Evolutionary conservation across 345 rosid genomes (phyloP), one percentile per base, ranked within the genome.

Genomic region (Sonneratia caseolaris): DNA sequence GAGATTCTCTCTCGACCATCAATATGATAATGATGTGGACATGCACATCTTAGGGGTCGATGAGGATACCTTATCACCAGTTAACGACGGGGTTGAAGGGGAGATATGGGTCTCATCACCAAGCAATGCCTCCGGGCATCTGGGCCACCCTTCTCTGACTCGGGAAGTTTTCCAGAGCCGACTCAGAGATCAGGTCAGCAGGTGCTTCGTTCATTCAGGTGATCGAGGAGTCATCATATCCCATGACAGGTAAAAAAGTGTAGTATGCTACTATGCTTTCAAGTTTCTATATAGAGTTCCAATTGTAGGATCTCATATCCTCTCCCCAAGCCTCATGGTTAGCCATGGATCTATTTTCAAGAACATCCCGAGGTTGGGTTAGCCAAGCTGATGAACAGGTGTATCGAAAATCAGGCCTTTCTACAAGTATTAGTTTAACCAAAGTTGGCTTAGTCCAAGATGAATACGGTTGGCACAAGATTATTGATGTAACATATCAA

Each of bases 51-150:
- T 84, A 8, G 85, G 86, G 1, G 88, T 82, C 15, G 72, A 88
- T 24, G 89, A 85, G 73, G 75, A 85, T 3, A 83, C 88, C 0
- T 38, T 64, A 0, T 87, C 81, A 53, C 79, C 70, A 19, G 86
- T 85, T 32, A 73, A 67, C 8, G 93, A 86, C 49, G 93, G 84
- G 67, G 66, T 66, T 4, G 91, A 88, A 66, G 91, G 90, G 0
- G 93, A 86, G 78, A 83, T 86, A 69, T 88, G 93, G 89, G 79
- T 88, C 8, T 81, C 93, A 18, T 86, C 93, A 51, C 86, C 93
- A 0, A 88, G 90, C 82, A 88, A 86, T 27, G 85, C 81, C 16
- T 79, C 83, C 14, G 89, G 88, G 59, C 86, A 85, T 74, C 82
- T 88, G 1, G 77, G 77, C 75, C 84, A 88, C 65, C 93, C 88